A percentile compares a stretch with the other conserved stretches of the same genome.
These are phyloP conservation scores for Suillus plorans DNA, from an alignment of 768 basidiomycete genomes.

Conservation along the genomic window DNA sequence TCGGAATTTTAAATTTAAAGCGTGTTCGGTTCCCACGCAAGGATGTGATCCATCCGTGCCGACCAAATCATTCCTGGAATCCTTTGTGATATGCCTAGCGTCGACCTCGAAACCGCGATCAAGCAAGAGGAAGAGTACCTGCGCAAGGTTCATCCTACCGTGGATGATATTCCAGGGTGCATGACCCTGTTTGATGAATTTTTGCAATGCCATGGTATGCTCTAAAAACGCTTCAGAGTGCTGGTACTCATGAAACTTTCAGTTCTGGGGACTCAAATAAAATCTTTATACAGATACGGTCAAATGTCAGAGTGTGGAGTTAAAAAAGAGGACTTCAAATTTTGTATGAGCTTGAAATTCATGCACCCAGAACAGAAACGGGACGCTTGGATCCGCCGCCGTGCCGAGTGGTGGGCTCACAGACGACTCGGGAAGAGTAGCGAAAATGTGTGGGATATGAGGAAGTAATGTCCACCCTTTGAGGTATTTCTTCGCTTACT, in stretches of 20 bases:
- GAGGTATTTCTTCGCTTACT: not conserved
- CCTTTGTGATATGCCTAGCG: conserved; percentile 31
- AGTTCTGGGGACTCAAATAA: conserved; percentile 82
- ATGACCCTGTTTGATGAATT: conserved; percentile 73
- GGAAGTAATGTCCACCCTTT: conserved; percentile 58
- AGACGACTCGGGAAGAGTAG: conserved; percentile 77
- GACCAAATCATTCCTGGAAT: not conserved
- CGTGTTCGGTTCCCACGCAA: conserved; percentile 22
- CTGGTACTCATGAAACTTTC: conserved; percentile 13
- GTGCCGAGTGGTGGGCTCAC: conserved; percentile 95
- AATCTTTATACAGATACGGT: conserved; percentile 86
- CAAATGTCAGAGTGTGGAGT: conserved; percentile 64
- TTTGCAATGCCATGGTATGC: conserved; percentile 65
- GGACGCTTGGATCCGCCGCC: conserved; percentile 79
- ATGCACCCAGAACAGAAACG: conserved; percentile 75
- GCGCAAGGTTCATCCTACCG: conserved; percentile 63
- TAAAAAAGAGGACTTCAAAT: conserved; percentile 93
- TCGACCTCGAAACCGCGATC: conserved; percentile 55
- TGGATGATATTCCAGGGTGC: conserved; percentile 82
- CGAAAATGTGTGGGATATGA: conserved; percentile 92
- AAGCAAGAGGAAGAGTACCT: conserved; percentile 71
- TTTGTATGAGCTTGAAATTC: conserved; percentile 83
- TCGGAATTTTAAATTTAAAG: conserved; percentile 44
- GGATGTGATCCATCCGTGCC: not conserved
- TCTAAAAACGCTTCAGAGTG: not conserved